phyloP scores from a whole-genome alignment of 805 yeast genomes.

The Metschnikowia vanudenii region DNA sequence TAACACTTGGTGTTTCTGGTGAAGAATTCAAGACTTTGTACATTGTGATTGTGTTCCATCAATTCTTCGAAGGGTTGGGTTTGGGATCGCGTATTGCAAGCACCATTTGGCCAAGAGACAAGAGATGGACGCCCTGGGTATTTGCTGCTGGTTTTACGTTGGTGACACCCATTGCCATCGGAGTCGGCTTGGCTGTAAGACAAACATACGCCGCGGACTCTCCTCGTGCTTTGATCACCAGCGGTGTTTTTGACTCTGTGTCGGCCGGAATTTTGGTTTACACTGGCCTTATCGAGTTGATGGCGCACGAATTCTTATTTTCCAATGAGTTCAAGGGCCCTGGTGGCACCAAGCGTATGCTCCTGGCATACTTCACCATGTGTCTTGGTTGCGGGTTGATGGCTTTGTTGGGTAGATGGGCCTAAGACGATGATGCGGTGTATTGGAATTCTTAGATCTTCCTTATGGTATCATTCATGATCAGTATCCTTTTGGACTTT shows the following conservation, averaged over 20 bases:
- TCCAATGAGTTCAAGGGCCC: slow-evolving; percentile 27
- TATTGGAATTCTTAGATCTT: no score
- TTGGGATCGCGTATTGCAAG: slow-evolving; percentile 73
- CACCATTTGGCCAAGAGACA: slow-evolving; percentile 49
- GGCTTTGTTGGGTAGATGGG: slow-evolving; percentile 38
- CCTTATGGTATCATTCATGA: no score
- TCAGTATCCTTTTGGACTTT: no score
- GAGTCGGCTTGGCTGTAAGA: slow-evolving; percentile 36
- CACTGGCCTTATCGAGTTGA: slow-evolving; percentile 37
- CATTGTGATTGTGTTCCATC: slow-evolving; percentile 69
- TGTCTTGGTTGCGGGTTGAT: slow-evolving; percentile 30
- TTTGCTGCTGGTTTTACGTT: slow-evolving; percentile 31
- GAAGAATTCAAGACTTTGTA: slow-evolving; percentile 70
- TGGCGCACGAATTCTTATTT: slow-evolving; percentile 40
- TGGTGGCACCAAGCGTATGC: slow-evolving; percentile 21
- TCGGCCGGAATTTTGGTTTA: slow-evolving; percentile 38
- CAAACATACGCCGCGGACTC: slow-evolving; percentile 33
- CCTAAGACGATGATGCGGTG: slow-evolving; percentile 15
- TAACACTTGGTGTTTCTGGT: slow-evolving; percentile 74
- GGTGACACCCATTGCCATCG: slow-evolving; percentile 36
- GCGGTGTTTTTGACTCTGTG: slow-evolving; percentile 35
- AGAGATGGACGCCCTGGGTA: slow-evolving; percentile 49
- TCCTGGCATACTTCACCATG: slow-evolving; percentile 25
- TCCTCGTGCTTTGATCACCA: slow-evolving; percentile 30
- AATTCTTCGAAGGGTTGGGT: slow-evolving; percentile 84